A percentile compares a stretch with the other conserved stretches of the same genome.
Evolutionary conservation across 495 filamentous ascomycete genomes (phyloP).

Genomic region (Poronia punctata): DNA sequence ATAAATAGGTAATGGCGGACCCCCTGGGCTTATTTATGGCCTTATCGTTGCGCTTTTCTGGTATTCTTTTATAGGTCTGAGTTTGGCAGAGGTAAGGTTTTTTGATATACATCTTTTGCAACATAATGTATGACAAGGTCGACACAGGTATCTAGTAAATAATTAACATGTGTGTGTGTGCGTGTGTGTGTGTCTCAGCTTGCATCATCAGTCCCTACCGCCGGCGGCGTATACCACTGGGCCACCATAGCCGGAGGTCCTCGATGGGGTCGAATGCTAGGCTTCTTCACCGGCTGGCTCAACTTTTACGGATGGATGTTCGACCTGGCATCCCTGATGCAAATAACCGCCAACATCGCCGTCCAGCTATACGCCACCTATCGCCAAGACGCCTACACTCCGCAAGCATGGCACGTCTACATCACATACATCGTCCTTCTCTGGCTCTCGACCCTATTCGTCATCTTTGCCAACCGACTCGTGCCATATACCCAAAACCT

Average conservation of each 20-base stretch:
- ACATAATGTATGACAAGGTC: too few species aligned
- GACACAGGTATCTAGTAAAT: background rate
- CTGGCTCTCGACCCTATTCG: conserved; percentile 57
- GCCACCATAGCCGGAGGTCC: conserved; percentile 66
- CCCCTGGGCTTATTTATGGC: conserved; percentile 51
- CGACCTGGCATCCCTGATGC: conserved; percentile 56
- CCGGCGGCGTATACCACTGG: conserved; percentile 85
- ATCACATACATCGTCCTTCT: conserved; percentile 59
- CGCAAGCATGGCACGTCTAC: conserved; percentile 69
- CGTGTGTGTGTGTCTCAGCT: conserved; percentile 44
- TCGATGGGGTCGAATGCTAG: conserved; percentile 58
- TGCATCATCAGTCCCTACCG: conserved; percentile 70
- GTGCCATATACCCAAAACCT: conserved; percentile 60
- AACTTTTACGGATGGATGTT: conserved; percentile 68
- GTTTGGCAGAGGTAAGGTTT: conserved; percentile 32
- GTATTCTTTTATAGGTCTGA: conserved; percentile 39
- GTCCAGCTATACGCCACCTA: conserved; percentile 67
- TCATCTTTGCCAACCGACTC: conserved; percentile 62
- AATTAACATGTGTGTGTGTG: conserved; percentile 23
- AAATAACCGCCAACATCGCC: conserved; percentile 61
- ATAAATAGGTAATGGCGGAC: conserved; percentile 51
- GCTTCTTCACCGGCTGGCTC: conserved; percentile 74
- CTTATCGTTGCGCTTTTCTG: conserved; percentile 40
- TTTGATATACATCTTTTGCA: background rate
- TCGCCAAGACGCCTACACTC: conserved; percentile 52